These are phyloP conservation scores for Cyphellophora attinorum DNA, from an alignment of 2,329 filamentous ascomycete genomes.

Conservation along the genomic window DNA sequence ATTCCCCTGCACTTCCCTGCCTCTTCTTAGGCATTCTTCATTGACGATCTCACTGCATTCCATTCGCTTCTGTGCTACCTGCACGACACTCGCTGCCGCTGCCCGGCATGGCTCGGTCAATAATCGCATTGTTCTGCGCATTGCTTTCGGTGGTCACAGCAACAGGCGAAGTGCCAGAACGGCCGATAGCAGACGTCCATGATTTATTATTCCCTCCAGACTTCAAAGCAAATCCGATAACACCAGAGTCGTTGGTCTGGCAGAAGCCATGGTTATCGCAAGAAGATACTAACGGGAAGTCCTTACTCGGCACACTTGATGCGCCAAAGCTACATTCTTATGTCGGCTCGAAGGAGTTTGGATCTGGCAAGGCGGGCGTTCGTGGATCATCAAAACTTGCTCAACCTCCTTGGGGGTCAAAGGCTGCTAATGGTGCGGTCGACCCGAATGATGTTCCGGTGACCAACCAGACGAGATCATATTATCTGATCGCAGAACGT, in stretches of 20 bases:
- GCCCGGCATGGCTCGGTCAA: no score
- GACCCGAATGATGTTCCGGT: conserved; percentile 9
- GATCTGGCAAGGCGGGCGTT: background rate
- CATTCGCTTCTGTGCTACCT: no score
- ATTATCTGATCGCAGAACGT: conserved; percentile 21
- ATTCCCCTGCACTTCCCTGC: no score
- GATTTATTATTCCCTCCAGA: background rate
- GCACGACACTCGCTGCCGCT: no score
- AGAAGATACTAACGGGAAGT: background rate
- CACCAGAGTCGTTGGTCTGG: background rate
- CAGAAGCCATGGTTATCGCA: background rate
- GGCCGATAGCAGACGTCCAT: no score
- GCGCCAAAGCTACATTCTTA: background rate
- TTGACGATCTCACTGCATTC: no score
- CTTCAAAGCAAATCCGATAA: background rate
- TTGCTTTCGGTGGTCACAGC: no score
- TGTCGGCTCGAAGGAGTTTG: background rate
- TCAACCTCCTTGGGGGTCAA: conserved; percentile 3
- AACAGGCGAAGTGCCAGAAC: no score
- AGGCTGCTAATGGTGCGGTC: conserved; percentile 11
- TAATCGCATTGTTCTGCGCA: no score
- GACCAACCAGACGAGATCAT: conserved; percentile 20
- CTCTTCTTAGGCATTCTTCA: no score
- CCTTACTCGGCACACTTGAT: background rate
- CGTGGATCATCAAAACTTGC: background rate